Evolutionary conservation across 1,284 basidiomycete species (phyloP).

Genomic region (Leucoagaricus sp.): DNA sequence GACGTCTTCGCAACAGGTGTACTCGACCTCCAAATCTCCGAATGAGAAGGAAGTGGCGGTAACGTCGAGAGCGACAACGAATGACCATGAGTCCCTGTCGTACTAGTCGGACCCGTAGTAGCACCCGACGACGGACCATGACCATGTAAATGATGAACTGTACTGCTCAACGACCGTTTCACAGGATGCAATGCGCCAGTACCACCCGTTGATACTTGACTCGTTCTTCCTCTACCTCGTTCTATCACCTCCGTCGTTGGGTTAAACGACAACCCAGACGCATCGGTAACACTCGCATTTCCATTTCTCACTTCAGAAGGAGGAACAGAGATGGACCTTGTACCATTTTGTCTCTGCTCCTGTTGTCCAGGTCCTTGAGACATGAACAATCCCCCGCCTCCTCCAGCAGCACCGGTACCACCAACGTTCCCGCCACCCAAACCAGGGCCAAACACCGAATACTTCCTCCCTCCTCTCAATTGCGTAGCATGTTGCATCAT

Average conservation of each 20-base stretch:
- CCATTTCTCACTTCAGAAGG: conserved; percentile 33
- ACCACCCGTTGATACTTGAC: background rate
- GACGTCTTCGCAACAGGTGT: conserved; percentile 10
- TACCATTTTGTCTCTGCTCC: conserved; percentile 23
- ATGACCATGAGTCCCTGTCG: conserved; percentile 14
- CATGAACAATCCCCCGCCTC: background rate
- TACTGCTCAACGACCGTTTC: conserved; percentile 15
- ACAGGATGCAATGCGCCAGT: background rate
- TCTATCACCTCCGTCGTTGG: background rate
- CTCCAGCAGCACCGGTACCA: conserved; percentile 4
- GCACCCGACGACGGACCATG: conserved; percentile 1
- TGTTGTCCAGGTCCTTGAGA: background rate
- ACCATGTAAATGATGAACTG: conserved; percentile 15
- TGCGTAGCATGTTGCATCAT: conserved; percentile 42
- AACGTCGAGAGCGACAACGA: conserved; percentile 13
- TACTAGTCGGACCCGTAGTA: no score
- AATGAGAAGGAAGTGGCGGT: conserved; percentile 11
- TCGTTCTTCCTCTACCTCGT: background rate
- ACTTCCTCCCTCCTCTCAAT: conserved; percentile 27
- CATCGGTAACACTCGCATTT: background rate
- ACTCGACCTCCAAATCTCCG: conserved; percentile 14
- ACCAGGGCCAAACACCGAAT: conserved; percentile 34
- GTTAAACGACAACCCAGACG: conserved; percentile 11
- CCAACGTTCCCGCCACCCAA: conserved; percentile 16
- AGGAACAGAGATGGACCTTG: conserved; percentile 37